Percentiles rank a stretch among this genome's conserved stretches.
Conservation (phyloP, 257 asterid species). For the Galeopsis tetrahit region DNA sequence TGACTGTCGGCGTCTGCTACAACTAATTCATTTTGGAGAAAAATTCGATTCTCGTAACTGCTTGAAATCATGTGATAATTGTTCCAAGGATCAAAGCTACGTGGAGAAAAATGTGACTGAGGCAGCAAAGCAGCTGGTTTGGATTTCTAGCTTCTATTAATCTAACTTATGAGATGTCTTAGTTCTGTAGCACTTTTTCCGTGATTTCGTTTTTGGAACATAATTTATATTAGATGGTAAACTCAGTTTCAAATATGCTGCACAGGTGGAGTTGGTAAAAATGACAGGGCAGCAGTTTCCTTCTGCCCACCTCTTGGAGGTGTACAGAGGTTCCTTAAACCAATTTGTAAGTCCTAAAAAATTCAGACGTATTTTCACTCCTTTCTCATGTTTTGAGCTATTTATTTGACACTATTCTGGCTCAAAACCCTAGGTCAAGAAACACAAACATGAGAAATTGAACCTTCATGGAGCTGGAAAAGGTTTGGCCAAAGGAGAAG, state of each 20-base stretch:
- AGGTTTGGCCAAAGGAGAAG: slow-evolving; percentile 83
- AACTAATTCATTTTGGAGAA: slow-evolving; percentile 97
- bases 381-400: slow-evolving; percentile 33
- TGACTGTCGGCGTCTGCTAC: slow-evolving; percentile 95
- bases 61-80: slow-evolving; percentile 91
- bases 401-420: slow-evolving; percentile 36
- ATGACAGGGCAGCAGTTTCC: slow-evolving; percentile 76
- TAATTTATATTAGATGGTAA: slow-evolving; percentile 15
- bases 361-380: slow-evolving; percentile 27
- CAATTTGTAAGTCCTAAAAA: slow-evolving; percentile 78
- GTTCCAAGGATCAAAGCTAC: slow-evolving; percentile 68
- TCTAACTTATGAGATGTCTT: slow-evolving; percentile 5
- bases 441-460: slow-evolving; percentile 78
- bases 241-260: slow-evolving; percentile 29
- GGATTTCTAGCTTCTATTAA: slow-evolving; percentile 30
- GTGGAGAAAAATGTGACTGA: slow-evolving; percentile 87
- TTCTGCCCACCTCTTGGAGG: slow-evolving; percentile 91
- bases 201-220: neutral
- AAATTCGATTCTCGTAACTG: slow-evolving; percentile 81
- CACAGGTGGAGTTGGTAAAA: slow-evolving; percentile 90
- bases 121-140: slow-evolving; percentile 84
- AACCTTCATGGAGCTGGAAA: slow-evolving; percentile 97
- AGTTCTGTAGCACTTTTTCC: slow-evolving; percentile 11
- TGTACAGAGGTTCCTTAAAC: slow-evolving; percentile 92
- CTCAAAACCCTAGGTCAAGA: slow-evolving; percentile 72